Evolutionary conservation across 148 eudicot genomes (phyloP).

Genomic region (Heliosperma pusillum): DNA sequence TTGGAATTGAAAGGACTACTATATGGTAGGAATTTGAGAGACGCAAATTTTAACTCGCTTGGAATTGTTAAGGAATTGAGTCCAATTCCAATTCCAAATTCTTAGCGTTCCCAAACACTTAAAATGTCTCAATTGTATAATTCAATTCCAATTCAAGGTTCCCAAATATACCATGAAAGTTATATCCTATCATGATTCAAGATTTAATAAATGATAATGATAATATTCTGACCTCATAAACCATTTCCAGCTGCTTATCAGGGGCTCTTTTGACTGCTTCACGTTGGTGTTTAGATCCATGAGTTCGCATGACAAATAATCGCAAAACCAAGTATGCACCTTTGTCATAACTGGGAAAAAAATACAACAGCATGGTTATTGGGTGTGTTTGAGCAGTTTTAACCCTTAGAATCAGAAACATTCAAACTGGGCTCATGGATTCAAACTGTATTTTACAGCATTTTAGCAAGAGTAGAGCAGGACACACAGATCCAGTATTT

Average conservation of each 20-base stretch:
- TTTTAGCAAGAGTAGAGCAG: slow-evolving; percentile 9
- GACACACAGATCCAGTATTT: background rate
- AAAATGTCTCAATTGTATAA: too few relatives aligned
- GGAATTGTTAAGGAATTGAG: too few relatives aligned
- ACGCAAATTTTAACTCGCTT: too few relatives aligned
- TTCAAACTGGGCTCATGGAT: background rate
- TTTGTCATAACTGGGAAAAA: slow-evolving; percentile 59
- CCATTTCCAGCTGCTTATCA: slow-evolving; percentile 47
- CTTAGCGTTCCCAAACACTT: too few relatives aligned
- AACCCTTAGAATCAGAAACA: background rate
- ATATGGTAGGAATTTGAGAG: too few relatives aligned
- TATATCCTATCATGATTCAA: too few relatives aligned
- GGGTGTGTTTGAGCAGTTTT: background rate
- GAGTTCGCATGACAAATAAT: slow-evolving; percentile 86
- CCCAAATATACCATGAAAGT: too few relatives aligned
- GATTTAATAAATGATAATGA: too few relatives aligned
- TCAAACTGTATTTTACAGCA: background rate
- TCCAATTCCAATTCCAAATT: too few relatives aligned
- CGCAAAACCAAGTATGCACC: slow-evolving; percentile 86
- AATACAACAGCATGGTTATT: background rate
- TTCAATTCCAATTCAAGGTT: too few relatives aligned
- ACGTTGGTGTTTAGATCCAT: slow-evolving; percentile 81
- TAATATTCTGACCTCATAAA: slow-evolving; percentile 64
- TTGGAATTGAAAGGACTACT: too few relatives aligned
- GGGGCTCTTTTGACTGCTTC: slow-evolving; percentile 62